A percentile compares a stretch with the other conserved stretches of the same genome.
Evolutionary conservation across 352 stramenopile genomes (phyloP).

Genomic region (Phytopythium cucurbitacearum): DNA sequence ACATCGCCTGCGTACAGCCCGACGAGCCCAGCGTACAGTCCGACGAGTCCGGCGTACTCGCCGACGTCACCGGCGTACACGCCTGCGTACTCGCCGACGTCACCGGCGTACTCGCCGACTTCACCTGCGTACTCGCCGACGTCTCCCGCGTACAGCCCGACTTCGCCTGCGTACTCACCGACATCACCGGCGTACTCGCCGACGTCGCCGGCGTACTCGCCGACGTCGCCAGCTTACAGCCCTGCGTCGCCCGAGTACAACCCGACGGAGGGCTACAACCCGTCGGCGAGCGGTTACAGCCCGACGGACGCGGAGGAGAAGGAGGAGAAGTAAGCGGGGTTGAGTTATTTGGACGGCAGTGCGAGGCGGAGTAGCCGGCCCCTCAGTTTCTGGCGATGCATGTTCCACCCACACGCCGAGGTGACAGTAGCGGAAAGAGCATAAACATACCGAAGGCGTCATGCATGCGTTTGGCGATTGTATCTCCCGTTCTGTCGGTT

Average conservation of each 20-base stretch:
- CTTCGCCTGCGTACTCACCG: conserved; percentile 62
- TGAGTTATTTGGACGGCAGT: conserved; percentile 8
- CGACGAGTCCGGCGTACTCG: conserved; percentile 60
- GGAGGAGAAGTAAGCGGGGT: conserved; percentile 25
- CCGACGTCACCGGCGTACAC: conserved; percentile 47
- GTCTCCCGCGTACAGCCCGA: conserved; percentile 63
- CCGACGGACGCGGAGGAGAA: conserved; percentile 63
- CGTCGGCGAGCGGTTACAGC: conserved; percentile 68
- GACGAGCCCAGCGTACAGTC: conserved; percentile 69
- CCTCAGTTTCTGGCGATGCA: conserved; percentile 11
- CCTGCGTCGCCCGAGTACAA: conserved; percentile 79
- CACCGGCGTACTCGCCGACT: conserved; percentile 62
- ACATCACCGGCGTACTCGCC: conserved; percentile 74
- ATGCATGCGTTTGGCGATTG: conserved; percentile 5
- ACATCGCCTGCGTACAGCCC: conserved; percentile 80
- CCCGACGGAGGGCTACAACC: conserved; percentile 80
- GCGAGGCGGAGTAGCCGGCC: conserved; percentile 7
- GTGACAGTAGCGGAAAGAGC: conserved; percentile 15
- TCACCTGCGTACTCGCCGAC: conserved; percentile 61
- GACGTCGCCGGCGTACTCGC: conserved; percentile 70
- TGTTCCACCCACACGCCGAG: conserved; percentile 14
- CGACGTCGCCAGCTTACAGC: conserved; percentile 70
- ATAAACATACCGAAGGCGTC: conserved; percentile 16
- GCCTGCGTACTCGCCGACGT: conserved; percentile 63
- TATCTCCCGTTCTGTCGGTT: conserved; percentile 5